A percentile compares a stretch with the other conserved stretches of the same genome.
phyloP scores from a whole-genome alignment of 202 grass and related monocot genomes.

The Dendrocalamus latiflorus region DNA sequence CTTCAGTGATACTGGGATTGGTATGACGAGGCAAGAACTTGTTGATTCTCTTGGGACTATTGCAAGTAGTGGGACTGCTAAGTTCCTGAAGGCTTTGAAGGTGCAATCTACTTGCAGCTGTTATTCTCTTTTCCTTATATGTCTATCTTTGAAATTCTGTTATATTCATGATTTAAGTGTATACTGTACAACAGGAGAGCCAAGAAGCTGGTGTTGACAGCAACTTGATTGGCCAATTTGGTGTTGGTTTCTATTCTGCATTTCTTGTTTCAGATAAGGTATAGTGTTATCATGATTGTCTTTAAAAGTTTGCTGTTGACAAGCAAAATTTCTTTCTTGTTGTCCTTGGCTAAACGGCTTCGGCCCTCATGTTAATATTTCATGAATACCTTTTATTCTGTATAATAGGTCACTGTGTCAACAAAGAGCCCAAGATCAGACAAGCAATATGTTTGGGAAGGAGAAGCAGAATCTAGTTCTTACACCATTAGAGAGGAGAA shows the following conservation, averaged over 20 bases:
- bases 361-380: neutral
- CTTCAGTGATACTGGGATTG: slow-evolving; percentile 87
- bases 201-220: slow-evolving; percentile 77
- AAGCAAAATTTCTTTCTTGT: neutral
- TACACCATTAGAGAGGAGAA: slow-evolving; percentile 85
- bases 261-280: slow-evolving; percentile 97
- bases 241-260: slow-evolving; percentile 94
- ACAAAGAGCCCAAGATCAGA: slow-evolving; percentile 96
- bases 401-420: slow-evolving; percentile 67
- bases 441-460: slow-evolving; percentile 98
- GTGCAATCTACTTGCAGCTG: slow-evolving; percentile 21
- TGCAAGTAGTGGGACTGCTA: slow-evolving; percentile 91
- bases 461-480: slow-evolving; percentile 70
- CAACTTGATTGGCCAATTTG: slow-evolving; percentile 97
- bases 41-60: slow-evolving; percentile 91
- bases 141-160: neutral
- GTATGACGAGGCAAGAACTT: slow-evolving; percentile 94
- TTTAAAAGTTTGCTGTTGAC: neutral
- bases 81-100: slow-evolving; percentile 93
- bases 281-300: slow-evolving; percentile 22
- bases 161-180: neutral
- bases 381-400: neutral
- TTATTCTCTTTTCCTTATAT: neutral
- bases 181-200: slow-evolving; percentile 63
- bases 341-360: neutral